Evolutionary conservation across 2,329 filamentous ascomycete genomes (phyloP), one percentile per base, ranked within the genome.

Genomic region (Dactylellina cionopaga): DNA sequence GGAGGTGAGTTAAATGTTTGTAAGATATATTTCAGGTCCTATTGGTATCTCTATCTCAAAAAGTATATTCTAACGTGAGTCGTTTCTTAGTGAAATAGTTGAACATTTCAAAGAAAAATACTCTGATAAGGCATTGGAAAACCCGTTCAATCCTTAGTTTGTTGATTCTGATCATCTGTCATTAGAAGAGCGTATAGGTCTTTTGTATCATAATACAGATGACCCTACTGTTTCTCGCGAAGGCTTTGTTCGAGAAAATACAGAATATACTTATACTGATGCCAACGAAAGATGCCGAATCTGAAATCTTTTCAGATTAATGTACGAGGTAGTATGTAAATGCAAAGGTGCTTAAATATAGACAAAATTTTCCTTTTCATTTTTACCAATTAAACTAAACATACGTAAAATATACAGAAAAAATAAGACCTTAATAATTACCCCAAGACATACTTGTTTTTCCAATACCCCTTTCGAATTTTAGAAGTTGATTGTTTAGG

Each of bases 1-100:
- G 39, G 7, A 3, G 33, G 64, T 69, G 2, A 24, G 64, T 62
- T 24, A n/a, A n/a, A n/a, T n/a, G n/a, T n/a, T n/a, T n/a, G n/a
- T n/a, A n/a, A n/a, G n/a, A n/a, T n/a, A n/a, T n/a, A n/a, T n/a
- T n/a, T n/a, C n/a, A n/a, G n/a, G n/a, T n/a, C n/a, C n/a, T n/a
- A n/a, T n/a, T n/a, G n/a, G n/a, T n/a, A n/a, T n/a, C 31, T 13
- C 31, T 35, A 35, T 35, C 31, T 35, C 31, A 35, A 35, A 35
- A 35, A 35, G n/a, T 35, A 35, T 6, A 35, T 35, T 35, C 31
- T 35, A 35, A 35, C 6, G 31, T 35, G 31, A 6, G 13, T 35
- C 13, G 31, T 35, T 35, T 13, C 31, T 13, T 13, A 35, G 31
- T 35, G 31, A 35, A 6, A 35, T 35, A 35, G 31, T 35, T 35